Evolutionary conservation across 768 basidiomycete genomes (phyloP), one percentile per base, ranked within the genome.

Genomic region (Calocera cornea): DNA sequence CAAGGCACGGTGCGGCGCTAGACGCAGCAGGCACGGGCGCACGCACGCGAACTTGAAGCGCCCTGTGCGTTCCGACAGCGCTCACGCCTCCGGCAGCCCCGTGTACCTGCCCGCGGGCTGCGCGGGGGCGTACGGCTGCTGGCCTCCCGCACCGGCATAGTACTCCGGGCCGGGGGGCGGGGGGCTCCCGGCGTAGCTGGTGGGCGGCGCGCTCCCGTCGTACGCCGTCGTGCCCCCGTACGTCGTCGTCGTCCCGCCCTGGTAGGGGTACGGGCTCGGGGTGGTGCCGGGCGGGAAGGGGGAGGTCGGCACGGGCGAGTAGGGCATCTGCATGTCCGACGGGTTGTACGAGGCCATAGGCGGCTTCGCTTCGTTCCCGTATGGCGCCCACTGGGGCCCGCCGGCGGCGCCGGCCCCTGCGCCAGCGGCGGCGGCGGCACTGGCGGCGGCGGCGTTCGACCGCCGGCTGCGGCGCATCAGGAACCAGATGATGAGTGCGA

Each of bases 401-500:
- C 54, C 31, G 14, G 44, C 8, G 44, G 8, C 24, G 44, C 8
- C 16, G 44, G 44, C 19, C 19, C 16, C 44, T 47, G 44, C 19
- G 44, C 54, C 54, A 19, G 11, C 31, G 3, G 54, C 7, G 54
- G 27, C 31, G 24, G 27, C 54, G 14, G 54, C 54, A 8, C 8
- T 10, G 24, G 54, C 27, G 14, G 54, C 54, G 2, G 24, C 31
- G 27, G 54, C 54, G 27, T 2, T 29, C 14, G 27, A 12, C 14
- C 27, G 27, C 14, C 54, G 54, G 54, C 31, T 60, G 31, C 66
- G 71, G 3, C 75, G 73, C 40, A 74, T 67, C 68, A 70, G 69
- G 69, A 76, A 73, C 63, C 77, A 11, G n/a, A 79, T 34, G 44
- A 72, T 66, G 65, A 74, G 63, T 33, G 66, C 73, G 27, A 80